These are phyloP conservation scores for Ophiostoma piceae DNA, from an alignment of 2,329 filamentous ascomycete species.

Conservation along the genomic window DNA sequence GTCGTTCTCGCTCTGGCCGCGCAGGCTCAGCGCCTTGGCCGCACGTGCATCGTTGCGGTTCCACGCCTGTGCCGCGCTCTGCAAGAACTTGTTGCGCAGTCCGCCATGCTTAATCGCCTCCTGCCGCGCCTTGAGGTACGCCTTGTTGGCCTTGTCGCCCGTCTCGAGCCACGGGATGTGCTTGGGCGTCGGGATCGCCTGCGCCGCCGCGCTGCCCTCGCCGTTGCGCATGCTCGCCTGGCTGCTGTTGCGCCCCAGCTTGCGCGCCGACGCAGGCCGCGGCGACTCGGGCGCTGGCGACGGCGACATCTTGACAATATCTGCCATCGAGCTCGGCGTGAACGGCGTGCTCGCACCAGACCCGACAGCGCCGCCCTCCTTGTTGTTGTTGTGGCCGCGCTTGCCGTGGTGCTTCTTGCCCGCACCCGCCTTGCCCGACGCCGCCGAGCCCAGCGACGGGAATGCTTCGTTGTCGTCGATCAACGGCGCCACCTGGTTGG, in stretches of 20 bases:
- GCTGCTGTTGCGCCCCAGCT: constrained; percentile 58
- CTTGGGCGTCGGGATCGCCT: constrained; percentile 79
- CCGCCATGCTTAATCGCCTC: constrained; percentile 97
- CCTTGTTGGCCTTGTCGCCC: constrained; percentile 81
- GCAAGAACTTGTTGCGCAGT: constrained; percentile 91
- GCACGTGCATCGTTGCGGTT: constrained; percentile 95
- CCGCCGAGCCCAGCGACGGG: constrained; percentile 74
- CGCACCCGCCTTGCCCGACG: constrained; percentile 59
- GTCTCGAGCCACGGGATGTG: constrained; percentile 97
- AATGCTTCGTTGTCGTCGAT: constrained; percentile 96
- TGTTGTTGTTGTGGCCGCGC: constrained; percentile 71
- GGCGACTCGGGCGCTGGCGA: constrained; percentile 61
- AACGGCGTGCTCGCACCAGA: constrained; percentile 31
- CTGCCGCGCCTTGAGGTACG: constrained; percentile 88
- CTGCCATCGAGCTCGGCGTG: constrained; percentile 73
- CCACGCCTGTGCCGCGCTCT: constrained; percentile 94
- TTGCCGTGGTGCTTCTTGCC: constrained; percentile 93
- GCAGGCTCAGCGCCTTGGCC: constrained; percentile 87
- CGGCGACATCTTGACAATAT: constrained; percentile 92
- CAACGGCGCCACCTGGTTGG: constrained; percentile 60
- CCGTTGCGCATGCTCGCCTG: constrained; percentile 58
- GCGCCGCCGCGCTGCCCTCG: constrained; percentile 75
- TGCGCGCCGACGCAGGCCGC: constrained; percentile 55
- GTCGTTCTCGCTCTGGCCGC: constrained; percentile 94
- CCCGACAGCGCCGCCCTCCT: constrained; percentile 47